Evolutionary conservation across 768 basidiomycete species (phyloP), one percentile per base, ranked within the genome.

Genomic region (Podaxis sp.): DNA sequence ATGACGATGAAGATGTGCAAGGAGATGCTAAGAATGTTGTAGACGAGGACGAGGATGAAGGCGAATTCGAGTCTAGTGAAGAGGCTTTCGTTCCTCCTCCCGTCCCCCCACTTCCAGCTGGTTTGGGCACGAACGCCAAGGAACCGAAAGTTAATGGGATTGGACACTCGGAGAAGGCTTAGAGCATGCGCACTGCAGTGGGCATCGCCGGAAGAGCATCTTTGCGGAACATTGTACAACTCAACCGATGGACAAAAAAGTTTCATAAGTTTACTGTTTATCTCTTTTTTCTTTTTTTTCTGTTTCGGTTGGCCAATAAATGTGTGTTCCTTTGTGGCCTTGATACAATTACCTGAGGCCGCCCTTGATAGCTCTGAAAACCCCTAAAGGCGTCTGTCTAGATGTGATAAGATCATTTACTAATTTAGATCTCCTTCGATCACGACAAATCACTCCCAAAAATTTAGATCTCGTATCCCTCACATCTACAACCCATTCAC

Each of bases 1-100:
- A 90, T 0, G 88, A 88, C 0, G 81, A 80, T 3, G 71, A 71
- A n/a, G 70, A 70, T 56, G 66, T 67, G 2, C 66, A 65, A 23
- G 74, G 71, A 4, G 70, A 67, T 4, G 59, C 44, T 14, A 37
- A 27, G 21, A n/a, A 61, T 27, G 71, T 69, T 16, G 70, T 67
- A 2, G 72, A 68, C 28, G 70, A 69, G 0, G 68, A 68, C 21
- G 69, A 66, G 37, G 59, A 66, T 37, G 59, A 65, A 18, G 66
- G 67, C 18, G 60, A 59, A 18, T 21, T 46, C 3, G 38, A 32
- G 6, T 16, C 9, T 35, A 36, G 35, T 16, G 50, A 37, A n/a
- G 35, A 38, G 46, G 37, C 50, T 47, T 50, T 16, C 4, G 37
- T 40, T 37, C 14, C 18, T 57, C 60, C 61, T 18, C 57, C 57